Evolutionary conservation across 176 grass and related monocot species (phyloP).

Genomic region (Avena insularis): DNA sequence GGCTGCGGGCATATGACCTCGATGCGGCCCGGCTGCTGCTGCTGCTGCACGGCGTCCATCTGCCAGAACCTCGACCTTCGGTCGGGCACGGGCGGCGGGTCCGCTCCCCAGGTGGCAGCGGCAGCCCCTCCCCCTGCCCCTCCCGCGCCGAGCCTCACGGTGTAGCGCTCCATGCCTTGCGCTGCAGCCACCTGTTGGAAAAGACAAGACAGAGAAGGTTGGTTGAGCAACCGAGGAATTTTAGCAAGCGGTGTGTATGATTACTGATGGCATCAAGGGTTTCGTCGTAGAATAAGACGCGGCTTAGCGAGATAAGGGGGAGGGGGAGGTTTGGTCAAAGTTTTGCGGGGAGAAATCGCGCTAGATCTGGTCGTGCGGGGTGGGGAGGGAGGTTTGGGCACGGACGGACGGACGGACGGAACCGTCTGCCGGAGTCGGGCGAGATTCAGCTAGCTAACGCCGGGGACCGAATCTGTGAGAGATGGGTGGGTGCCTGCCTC

Average conservation of each 20-base stretch:
- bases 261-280: neutral
- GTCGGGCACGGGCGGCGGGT: slow-evolving; percentile 34
- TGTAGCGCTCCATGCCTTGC: slow-evolving; percentile 58
- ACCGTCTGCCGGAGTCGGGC: too few relatives aligned
- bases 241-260: neutral
- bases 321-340: neutral
- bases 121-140: neutral
- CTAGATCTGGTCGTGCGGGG: neutral
- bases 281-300: neutral
- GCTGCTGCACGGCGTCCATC: slow-evolving; percentile 34
- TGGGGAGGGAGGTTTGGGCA: too few relatives aligned
- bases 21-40: slow-evolving; percentile 42
- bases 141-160: slow-evolving; percentile 41
- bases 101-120: slow-evolving; percentile 21
- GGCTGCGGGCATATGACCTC: slow-evolving; percentile 84
- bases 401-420: too few relatives aligned
- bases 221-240: neutral
- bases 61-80: slow-evolving; percentile 86
- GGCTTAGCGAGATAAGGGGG: too few relatives aligned
- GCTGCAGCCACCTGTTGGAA: neutral
- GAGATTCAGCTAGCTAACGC: too few relatives aligned
- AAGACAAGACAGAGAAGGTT: neutral
- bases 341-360: neutral
- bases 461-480: too few relatives aligned
- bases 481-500: too few relatives aligned